These are phyloP conservation scores for Apostasia ramifera DNA, from an alignment of 106 monocot species.

Conservation along the genomic window DNA sequence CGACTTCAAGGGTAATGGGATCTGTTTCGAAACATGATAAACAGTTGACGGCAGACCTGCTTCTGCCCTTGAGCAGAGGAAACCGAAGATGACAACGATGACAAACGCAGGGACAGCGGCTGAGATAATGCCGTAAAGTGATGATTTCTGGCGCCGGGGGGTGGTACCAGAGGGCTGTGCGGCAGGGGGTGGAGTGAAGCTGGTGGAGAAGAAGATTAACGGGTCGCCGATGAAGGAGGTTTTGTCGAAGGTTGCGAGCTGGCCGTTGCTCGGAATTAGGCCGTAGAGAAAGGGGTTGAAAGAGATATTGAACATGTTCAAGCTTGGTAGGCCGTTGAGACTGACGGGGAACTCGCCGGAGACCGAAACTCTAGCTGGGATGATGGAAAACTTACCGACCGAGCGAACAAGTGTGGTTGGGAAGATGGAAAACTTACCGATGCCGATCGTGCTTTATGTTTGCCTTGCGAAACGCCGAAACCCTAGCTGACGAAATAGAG, in stretches of 20 bases:
- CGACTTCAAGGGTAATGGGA: no score
- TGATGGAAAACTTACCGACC: no score
- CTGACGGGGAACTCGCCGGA: conserved; percentile 49
- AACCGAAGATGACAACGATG: conserved; percentile 17
- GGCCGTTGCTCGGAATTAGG: conserved; percentile 33
- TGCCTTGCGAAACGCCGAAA: no score
- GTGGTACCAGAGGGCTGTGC: neutral
- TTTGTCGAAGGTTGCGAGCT: conserved; percentile 50
- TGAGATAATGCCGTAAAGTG: conserved; percentile 36
- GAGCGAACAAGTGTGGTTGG: no score
- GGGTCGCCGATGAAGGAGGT: conserved; percentile 71
- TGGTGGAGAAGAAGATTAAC: conserved; percentile 14
- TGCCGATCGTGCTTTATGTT: no score
- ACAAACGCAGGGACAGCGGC: conserved; percentile 23
- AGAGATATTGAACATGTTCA: conserved; percentile 63
- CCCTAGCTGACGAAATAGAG: no score
- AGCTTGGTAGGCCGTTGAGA: conserved; percentile 32
- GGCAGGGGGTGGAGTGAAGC: no score
- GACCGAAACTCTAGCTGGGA: no score
- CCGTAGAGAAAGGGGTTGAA: conserved; percentile 65
- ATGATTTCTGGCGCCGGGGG: neutral
- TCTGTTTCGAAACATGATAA: conserved; percentile 15
- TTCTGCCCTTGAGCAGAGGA: conserved; percentile 6
- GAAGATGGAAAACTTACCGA: no score
- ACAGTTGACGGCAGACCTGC: conserved; percentile 13